These are phyloP conservation scores for Nematodospora anomalae DNA, from an alignment of 1,139 yeast species.

Conservation along the genomic window DNA sequence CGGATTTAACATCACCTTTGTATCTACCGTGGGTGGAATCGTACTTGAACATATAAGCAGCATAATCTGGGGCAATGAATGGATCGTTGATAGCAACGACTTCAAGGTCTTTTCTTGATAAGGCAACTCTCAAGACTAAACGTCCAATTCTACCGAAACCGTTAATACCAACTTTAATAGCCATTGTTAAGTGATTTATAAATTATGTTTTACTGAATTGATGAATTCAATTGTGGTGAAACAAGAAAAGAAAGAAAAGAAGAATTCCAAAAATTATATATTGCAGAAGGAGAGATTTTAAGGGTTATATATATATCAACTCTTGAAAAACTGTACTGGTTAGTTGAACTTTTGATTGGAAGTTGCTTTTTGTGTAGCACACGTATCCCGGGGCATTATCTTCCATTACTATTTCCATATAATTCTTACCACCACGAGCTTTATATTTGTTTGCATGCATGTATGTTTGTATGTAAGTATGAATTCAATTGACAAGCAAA, in stretches of 20 bases:
- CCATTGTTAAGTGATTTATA: slow-evolving; percentile 22
- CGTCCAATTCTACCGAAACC: slow-evolving; percentile 92
- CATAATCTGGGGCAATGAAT: slow-evolving; percentile 78
- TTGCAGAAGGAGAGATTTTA: background rate
- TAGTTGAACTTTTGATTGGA: background rate
- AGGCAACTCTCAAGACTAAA: slow-evolving; percentile 79
- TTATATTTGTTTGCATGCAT: no score
- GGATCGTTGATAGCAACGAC: slow-evolving; percentile 85
- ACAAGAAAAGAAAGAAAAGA: slow-evolving; percentile 4
- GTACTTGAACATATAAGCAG: slow-evolving; percentile 86
- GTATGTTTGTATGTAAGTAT: no score
- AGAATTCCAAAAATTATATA: background rate
- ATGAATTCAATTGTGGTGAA: slow-evolving; percentile 12
- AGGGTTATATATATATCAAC: background rate
- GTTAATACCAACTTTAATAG: slow-evolving; percentile 71
- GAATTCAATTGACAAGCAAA: no score
- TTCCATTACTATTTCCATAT: slow-evolving; percentile 2
- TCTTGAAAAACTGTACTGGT: background rate
- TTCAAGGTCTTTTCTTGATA: slow-evolving; percentile 65
- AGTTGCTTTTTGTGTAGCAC: slow-evolving; percentile 4
- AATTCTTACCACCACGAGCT: slow-evolving; percentile 7
- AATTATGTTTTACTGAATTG: slow-evolving; percentile 6
- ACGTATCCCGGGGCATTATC: slow-evolving; percentile 9
- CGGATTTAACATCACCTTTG: slow-evolving; percentile 64
- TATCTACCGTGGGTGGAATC: slow-evolving; percentile 83